These are phyloP conservation scores for Agroathelia rolfsii DNA, from an alignment of 1,284 basidiomycete genomes.

Conservation along the genomic window DNA sequence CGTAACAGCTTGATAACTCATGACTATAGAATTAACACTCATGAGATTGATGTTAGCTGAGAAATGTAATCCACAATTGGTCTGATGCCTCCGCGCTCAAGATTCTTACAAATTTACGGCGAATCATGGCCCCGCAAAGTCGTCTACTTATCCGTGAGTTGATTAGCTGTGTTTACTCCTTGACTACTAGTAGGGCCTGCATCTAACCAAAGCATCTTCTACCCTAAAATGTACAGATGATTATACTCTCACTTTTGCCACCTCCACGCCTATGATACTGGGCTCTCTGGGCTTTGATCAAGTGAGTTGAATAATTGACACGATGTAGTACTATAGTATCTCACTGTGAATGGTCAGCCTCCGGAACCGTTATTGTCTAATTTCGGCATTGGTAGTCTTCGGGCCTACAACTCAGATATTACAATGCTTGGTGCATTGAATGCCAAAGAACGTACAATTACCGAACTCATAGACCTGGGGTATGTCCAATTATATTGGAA, in stretches of 20 bases:
- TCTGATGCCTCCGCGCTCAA: slow-evolving; percentile 17
- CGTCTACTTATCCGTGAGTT: slow-evolving; percentile 22
- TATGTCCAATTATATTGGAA: slow-evolving; percentile 8
- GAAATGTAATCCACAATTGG: slow-evolving; percentile 19
- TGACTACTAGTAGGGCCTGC: too few species aligned
- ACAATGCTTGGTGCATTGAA: slow-evolving; percentile 24
- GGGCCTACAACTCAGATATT: slow-evolving; percentile 24
- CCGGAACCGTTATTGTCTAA: slow-evolving; percentile 27
- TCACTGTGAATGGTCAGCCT: slow-evolving; percentile 16
- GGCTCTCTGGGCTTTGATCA: too few species aligned
- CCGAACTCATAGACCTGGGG: slow-evolving; percentile 11
- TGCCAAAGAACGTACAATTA: slow-evolving; percentile 21
- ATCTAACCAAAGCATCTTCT: too few species aligned
- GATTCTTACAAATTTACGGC: slow-evolving; percentile 21
- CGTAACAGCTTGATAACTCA: slow-evolving; percentile 2
- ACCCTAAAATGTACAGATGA: too few species aligned
- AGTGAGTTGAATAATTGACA: slow-evolving; percentile 2
- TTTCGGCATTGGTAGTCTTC: slow-evolving; percentile 23
- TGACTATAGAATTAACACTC: too few species aligned
- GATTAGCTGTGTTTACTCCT: slow-evolving; percentile 4
- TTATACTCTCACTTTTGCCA: too few species aligned
- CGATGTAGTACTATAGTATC: slow-evolving; percentile 5
- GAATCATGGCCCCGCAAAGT: slow-evolving; percentile 19
- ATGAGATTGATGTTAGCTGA: slow-evolving; percentile 1
- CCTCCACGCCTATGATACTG: too few species aligned